These are phyloP conservation scores for Dioscorea zingiberensis DNA, from an alignment of 106 monocot genomes.

Conservation along the genomic window DNA sequence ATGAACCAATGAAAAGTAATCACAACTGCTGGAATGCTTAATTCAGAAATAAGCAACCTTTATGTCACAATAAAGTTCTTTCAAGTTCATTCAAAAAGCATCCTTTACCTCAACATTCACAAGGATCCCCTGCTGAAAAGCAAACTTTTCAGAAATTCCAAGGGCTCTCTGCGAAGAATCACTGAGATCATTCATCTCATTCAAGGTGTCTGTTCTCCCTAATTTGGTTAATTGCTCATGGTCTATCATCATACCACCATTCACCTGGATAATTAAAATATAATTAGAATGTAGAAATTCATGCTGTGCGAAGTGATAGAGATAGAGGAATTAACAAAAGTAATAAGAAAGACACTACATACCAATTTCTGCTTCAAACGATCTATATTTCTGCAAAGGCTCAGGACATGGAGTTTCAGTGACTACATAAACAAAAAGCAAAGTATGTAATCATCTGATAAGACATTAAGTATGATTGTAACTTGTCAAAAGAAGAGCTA, in stretches of 20 bases:
- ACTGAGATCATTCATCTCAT: conserved; percentile 3
- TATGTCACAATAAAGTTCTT: not conserved
- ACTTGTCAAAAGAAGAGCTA: no score
- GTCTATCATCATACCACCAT: conserved; percentile 10
- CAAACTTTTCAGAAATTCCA: conserved; percentile 2
- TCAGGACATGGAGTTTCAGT: conserved; percentile 89
- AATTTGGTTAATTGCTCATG: conserved; percentile 4
- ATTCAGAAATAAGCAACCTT: no score
- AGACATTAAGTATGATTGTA: conserved; percentile 8
- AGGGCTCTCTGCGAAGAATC: not conserved
- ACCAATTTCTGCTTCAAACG: conserved; percentile 48
- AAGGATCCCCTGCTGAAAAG: conserved; percentile 6
- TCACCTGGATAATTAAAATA: conserved; percentile 19
- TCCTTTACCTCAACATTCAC: conserved; percentile 21
- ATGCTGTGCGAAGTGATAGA: not conserved
- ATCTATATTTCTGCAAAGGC: conserved; percentile 59
- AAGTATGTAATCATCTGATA: no score
- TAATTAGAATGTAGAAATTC: not conserved
- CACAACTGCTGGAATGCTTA: no score
- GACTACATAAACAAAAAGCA: conserved; percentile 41
- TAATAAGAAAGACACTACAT: conserved; percentile 8
- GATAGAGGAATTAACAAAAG: not conserved
- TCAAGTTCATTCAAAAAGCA: conserved; percentile 4
- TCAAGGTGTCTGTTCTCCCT: not conserved
- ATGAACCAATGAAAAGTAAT: no score